Conservation (phyloP, 2,329 filamentous ascomycete genomes). For the Sporothrix humicola region DNA sequence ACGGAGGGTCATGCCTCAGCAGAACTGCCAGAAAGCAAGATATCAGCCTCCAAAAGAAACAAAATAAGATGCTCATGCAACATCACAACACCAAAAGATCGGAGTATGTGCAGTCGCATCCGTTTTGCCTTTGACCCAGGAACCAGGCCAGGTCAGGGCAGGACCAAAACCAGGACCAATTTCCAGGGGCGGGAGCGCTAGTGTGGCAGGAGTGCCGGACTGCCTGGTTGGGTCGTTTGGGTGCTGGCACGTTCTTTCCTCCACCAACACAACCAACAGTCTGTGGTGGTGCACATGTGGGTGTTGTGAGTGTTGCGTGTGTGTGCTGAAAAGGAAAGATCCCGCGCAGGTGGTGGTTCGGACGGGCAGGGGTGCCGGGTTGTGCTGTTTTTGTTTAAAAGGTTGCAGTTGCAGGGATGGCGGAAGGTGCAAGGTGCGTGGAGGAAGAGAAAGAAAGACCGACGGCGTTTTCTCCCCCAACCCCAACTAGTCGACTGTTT, state of each 20-base stretch:
- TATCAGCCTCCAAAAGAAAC: neutral
- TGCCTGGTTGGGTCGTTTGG: neutral
- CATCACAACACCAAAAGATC: neutral
- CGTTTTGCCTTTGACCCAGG: neutral
- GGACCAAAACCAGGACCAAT: neutral
- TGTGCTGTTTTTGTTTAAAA: neutral
- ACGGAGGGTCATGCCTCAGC: neutral
- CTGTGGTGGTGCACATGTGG: neutral
- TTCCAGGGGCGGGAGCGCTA: conserved; percentile 24
- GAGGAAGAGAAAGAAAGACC: neutral
- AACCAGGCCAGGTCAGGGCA: neutral
- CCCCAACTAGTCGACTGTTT: neutral
- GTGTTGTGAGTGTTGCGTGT: neutral
- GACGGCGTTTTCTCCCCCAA: neutral
- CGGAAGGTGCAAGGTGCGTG: neutral
- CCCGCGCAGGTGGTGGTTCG: conserved; percentile 26
- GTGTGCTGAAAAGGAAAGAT: conserved; percentile 30
- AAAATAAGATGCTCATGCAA: neutral
- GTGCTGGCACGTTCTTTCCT: neutral
- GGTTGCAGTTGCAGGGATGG: conserved; percentile 5
- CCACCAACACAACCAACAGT: neutral
- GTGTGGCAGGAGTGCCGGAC: conserved; percentile 22
- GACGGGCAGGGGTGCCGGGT: neutral
- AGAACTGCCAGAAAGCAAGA: neutral
- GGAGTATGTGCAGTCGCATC: neutral